Evolutionary conservation across 1,284 basidiomycete genomes (phyloP), one percentile per base, ranked within the genome.

Genomic region (Laetiporus sulphureus): DNA sequence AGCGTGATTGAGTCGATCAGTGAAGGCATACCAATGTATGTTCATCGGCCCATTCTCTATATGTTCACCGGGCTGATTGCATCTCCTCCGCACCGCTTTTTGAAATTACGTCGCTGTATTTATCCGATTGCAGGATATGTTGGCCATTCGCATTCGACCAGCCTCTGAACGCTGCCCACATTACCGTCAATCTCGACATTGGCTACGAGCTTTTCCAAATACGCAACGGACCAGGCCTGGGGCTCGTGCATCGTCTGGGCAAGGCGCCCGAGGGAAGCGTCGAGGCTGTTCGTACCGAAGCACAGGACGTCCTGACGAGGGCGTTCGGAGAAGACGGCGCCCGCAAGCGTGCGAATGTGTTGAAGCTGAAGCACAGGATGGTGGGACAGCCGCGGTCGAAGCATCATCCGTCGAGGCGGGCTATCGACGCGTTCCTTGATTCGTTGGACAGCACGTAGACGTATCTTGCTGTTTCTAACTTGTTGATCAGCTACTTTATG

Each of bases 131-230:
- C 13, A 32, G 32, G 23, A 36, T 42, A 2, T 40, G 42, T 31
- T 55, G 53, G 52, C 52, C 53, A 1, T 48, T 54, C 33, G 36
- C 40, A n/a, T 49, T 45, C 20, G 55, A 55, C 35, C 55, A 57
- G 29, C 55, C 55, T 15, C 13, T 25, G 3, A 54, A 52, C 38
- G 52, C 49, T 16, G 41, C 46, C 0, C 31, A 49, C 27, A 25
- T 54, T 10, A 38, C 46, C n/a, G 25, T 45, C 10, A 48, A 31
- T 11, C 52, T 52, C 24, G 38, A 50, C 21, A 44, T 55, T 15
- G 55, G 52, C 3, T 57, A 52, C 40, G 50, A 55, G 39, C 35
- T 57, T 11, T 29, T 57, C 25, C 44, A 55, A 34, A 50, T 50
- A 2, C 48, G 54, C 15, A 49, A 44, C 3, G 50, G 48, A 13